Percentiles rank a stretch among this genome's conserved stretches.
Conservation (phyloP, 345 rosid genomes). For the Euphorbia lathyris region DNA sequence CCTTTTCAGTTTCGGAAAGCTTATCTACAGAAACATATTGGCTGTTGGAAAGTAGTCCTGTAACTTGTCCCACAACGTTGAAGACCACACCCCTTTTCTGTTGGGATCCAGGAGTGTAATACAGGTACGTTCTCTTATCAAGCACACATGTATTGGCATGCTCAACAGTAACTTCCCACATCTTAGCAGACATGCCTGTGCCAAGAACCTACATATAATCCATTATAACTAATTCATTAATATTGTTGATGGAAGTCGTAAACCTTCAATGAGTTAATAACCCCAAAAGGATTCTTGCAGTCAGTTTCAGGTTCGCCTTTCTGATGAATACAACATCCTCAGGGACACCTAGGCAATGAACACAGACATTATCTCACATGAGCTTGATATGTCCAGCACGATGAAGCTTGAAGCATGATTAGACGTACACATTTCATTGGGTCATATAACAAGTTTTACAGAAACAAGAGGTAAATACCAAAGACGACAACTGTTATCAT, state of each 20-base stretch:
- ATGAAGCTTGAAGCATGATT: neutral
- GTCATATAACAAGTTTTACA: neutral
- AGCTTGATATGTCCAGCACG: neutral
- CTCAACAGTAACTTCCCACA: conserved; percentile 93
- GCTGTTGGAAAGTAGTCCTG: conserved; percentile 67
- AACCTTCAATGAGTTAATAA: neutral
- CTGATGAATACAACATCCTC: neutral
- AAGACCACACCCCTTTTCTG: conserved; percentile 82
- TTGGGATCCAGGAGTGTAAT: conserved; percentile 52
- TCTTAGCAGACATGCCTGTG: conserved; percentile 97
- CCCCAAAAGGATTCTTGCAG: neutral
- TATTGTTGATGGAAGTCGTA: conserved; percentile 3
- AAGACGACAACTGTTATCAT: neutral
- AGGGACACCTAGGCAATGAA: conserved; percentile 1
- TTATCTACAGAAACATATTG: conserved; percentile 61
- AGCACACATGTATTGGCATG: conserved; percentile 82
- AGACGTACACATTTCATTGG: neutral
- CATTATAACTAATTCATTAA: conserved; percentile 1
- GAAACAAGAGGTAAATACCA: neutral
- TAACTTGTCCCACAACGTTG: conserved; percentile 84
- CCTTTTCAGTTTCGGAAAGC: conserved; percentile 85
- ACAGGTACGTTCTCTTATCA: conserved; percentile 61
- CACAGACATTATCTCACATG: neutral
- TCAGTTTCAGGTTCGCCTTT: conserved; percentile 3
- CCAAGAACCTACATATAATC: conserved; percentile 71